Evolutionary conservation across 1,284 basidiomycete genomes (phyloP).

Genomic region (Naganishia sp.): DNA sequence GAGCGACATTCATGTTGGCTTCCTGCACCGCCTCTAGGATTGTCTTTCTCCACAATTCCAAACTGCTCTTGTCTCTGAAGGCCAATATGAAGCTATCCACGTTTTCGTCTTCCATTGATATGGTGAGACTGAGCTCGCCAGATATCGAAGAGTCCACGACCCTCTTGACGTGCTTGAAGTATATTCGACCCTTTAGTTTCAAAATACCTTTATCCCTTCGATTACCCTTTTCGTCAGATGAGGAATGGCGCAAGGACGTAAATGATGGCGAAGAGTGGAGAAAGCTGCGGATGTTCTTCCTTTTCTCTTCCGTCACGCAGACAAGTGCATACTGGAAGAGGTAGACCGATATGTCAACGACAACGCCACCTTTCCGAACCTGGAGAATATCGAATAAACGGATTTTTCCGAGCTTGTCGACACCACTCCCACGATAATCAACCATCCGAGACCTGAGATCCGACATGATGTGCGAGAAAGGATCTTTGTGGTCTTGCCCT

Average conservation of each 20-base stretch:
- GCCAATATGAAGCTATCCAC: conserved; percentile 91
- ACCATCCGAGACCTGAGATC: conserved; percentile 84
- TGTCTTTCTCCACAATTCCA: conserved; percentile 82
- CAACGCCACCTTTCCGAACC: conserved; percentile 80
- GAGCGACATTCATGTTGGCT: conserved; percentile 12
- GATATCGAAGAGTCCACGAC: conserved; percentile 74
- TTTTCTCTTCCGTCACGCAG: conserved; percentile 92
- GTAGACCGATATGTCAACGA: conserved; percentile 91
- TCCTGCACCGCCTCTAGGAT: conserved; percentile 67
- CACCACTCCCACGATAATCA: conserved; percentile 91
- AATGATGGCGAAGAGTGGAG: conserved; percentile 42
- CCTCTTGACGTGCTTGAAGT: conserved; percentile 85
- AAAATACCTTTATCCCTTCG: conserved; percentile 70
- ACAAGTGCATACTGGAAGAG: conserved; percentile 95
- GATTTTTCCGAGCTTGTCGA: conserved; percentile 75
- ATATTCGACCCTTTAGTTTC: conserved; percentile 90
- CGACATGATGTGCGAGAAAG: conserved; percentile 74
- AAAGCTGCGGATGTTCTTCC: conserved; percentile 57
- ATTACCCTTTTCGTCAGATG: conserved; percentile 45
- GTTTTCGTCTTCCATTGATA: conserved; percentile 91
- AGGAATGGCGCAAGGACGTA: conserved; percentile 15
- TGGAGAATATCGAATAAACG: conserved; percentile 88
- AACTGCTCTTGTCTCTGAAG: conserved; percentile 83
- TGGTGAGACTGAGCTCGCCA: conserved; percentile 83
- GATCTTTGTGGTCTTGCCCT: conserved; percentile 43